phyloP scores from a whole-genome alignment of 2,329 filamentous ascomycete genomes.

The Pestalotiopsis sp. region DNA sequence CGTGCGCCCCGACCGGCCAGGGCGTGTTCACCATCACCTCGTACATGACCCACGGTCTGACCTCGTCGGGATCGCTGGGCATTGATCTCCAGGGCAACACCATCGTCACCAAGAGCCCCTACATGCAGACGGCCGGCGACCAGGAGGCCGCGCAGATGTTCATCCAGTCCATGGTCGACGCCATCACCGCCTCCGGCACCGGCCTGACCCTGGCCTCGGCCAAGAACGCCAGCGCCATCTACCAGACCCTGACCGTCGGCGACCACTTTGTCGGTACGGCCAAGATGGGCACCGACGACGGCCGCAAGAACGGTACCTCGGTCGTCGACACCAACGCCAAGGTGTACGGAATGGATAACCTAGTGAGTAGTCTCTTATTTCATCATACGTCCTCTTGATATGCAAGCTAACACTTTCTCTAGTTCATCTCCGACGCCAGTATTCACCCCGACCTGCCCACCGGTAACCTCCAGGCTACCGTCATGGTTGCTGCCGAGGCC shows the following conservation, averaged over 20 bases:
- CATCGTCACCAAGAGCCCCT: conserved; percentile 23
- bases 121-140: conserved; percentile 25
- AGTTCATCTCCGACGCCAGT: conserved; percentile 10
- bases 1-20: conserved; percentile 20
- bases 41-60: conserved; percentile 28
- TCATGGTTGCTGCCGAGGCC: conserved; percentile 11
- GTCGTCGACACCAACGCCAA: conserved; percentile 12
- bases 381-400: neutral
- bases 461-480: conserved; percentile 7
- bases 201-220: neutral
- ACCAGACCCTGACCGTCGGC: neutral
- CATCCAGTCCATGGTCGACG: conserved; percentile 4
- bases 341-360: conserved; percentile 11
- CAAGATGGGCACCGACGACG: conserved; percentile 62
- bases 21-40: conserved; percentile 21
- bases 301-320: conserved; percentile 47
- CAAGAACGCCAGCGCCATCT: neutral
- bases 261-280: conserved; percentile 62
- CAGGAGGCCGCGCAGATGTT: conserved; percentile 13
- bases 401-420: neutral
- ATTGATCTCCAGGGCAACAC: conserved; percentile 26
- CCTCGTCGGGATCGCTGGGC: conserved; percentile 25
- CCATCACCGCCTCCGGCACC: neutral
- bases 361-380: neutral
- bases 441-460: conserved; percentile 11